Conservation (phyloP, 225 moss, liverwort and hornwort species). For the Straminergon stramineum region DNA sequence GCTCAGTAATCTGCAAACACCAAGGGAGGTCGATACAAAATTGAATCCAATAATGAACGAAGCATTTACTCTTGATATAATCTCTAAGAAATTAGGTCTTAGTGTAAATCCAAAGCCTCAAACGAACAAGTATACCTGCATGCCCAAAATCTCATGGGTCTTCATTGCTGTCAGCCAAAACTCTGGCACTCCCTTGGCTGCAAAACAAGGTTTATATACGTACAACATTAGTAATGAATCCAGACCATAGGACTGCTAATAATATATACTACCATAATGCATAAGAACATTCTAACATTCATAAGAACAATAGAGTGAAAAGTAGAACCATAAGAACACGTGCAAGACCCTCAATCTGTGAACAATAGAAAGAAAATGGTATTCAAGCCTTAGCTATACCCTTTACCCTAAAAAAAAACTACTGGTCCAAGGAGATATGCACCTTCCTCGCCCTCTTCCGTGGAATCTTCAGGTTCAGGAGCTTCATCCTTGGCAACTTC, state of each 20-base stretch:
- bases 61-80: neutral
- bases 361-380: neutral
- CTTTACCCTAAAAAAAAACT: neutral
- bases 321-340: neutral
- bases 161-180: slow-evolving; percentile 98
- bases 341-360: neutral
- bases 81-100: neutral
- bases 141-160: slow-evolving; percentile 71
- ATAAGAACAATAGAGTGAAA: neutral
- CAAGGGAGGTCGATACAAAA: neutral
- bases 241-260: neutral
- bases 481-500: slow-evolving; percentile 45
- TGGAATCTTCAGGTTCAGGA: slow-evolving; percentile 18
- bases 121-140: slow-evolving; percentile 49
- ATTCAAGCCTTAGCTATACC: neutral
- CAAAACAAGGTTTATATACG: neutral
- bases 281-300: neutral
- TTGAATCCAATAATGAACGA: neutral
- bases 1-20: slow-evolving; percentile 70
- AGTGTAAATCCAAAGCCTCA: neutral
- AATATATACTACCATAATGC: neutral
- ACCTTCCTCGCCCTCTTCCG: slow-evolving; percentile 72
- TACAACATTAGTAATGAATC: neutral
- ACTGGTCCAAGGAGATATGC: neutral
- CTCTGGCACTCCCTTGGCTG: slow-evolving; percentile 84